A percentile compares a stretch with the other conserved stretches of the same genome.
Conservation (phyloP, 2,329 filamentous ascomycete species). For the Diaporthe sp. region DNA sequence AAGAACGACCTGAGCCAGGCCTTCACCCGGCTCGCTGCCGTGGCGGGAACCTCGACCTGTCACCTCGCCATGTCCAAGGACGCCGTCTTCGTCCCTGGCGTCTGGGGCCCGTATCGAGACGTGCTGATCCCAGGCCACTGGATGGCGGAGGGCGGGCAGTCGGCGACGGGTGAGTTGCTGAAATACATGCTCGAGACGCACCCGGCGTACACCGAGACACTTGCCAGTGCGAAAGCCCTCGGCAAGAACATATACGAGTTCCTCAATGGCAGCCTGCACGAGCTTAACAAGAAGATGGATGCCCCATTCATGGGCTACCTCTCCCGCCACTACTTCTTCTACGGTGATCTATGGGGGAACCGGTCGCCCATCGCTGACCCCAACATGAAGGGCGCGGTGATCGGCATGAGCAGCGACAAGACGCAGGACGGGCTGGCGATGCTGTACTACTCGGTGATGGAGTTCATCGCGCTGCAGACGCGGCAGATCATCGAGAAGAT, state of each 20-base stretch:
- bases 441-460: constrained; percentile 95
- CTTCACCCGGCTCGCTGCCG: constrained; percentile 90
- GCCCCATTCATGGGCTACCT: constrained; percentile 87
- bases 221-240: constrained; percentile 81
- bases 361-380: constrained; percentile 92
- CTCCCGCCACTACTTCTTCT: constrained; percentile 96
- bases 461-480: constrained; percentile 98
- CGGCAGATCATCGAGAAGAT: constrained; percentile 94
- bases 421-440: constrained; percentile 87
- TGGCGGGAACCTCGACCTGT: constrained; percentile 96
- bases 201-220: constrained; percentile 84
- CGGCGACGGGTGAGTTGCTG: constrained; percentile 92
- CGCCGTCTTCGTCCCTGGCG: constrained; percentile 92
- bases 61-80: constrained; percentile 95
- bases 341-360: constrained; percentile 97
- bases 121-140: constrained; percentile 92
- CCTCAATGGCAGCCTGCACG: constrained; percentile 86
- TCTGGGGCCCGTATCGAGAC: constrained; percentile 97
- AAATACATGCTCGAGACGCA: constrained; percentile 97
- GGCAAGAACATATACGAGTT: constrained; percentile 95
- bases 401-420: constrained; percentile 89
- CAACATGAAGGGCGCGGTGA: constrained; percentile 89
- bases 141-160: constrained; percentile 98
- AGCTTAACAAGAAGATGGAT: constrained; percentile 74
- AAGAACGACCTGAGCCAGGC: constrained; percentile 92